A percentile compares a stretch with the other conserved stretches of the same genome.
Conservation (phyloP, 192 early-diverging fungal species). For the Allomyces arbusculus region DNA sequence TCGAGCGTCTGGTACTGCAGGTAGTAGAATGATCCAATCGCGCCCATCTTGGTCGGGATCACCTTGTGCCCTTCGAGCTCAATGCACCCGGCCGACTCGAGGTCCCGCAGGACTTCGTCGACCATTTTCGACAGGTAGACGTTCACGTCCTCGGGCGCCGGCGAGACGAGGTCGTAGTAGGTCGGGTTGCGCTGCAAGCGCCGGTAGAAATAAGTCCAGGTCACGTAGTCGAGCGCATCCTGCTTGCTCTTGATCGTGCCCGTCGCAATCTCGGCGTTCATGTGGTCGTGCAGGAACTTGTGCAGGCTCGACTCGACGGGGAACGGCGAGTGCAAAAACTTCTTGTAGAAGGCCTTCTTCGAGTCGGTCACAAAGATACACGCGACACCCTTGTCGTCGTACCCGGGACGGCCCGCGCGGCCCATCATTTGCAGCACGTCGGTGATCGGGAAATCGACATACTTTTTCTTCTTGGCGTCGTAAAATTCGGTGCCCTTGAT, state of each 20-base stretch:
- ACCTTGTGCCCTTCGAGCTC: conserved; percentile 44
- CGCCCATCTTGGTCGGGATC: conserved; percentile 48
- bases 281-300: conserved; percentile 56
- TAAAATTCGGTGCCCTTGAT: conserved; percentile 97
- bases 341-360: conserved; percentile 98
- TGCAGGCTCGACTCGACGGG: conserved; percentile 73
- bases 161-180: conserved; percentile 76
- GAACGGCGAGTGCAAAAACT: conserved; percentile 78
- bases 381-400: conserved; percentile 80
- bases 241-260: conserved; percentile 75
- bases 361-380: conserved; percentile 81
- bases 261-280: conserved; percentile 82
- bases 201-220: conserved; percentile 91
- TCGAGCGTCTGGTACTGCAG: conserved; percentile 61
- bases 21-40: conserved; percentile 83
- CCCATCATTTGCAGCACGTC: conserved; percentile 99
- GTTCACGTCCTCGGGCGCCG: conserved; percentile 43
- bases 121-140: conserved; percentile 61
- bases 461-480: conserved; percentile 69
- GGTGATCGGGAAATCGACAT: conserved; percentile 93
- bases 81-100: conserved; percentile 53
- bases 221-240: conserved; percentile 86
- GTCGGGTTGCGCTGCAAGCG: conserved; percentile 82
- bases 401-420: conserved; percentile 86
- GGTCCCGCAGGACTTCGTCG: conserved; percentile 40